Base-by-base conservation (phyloP, 441 rosid genomes). In the Gossypium gossypioides region DNA sequence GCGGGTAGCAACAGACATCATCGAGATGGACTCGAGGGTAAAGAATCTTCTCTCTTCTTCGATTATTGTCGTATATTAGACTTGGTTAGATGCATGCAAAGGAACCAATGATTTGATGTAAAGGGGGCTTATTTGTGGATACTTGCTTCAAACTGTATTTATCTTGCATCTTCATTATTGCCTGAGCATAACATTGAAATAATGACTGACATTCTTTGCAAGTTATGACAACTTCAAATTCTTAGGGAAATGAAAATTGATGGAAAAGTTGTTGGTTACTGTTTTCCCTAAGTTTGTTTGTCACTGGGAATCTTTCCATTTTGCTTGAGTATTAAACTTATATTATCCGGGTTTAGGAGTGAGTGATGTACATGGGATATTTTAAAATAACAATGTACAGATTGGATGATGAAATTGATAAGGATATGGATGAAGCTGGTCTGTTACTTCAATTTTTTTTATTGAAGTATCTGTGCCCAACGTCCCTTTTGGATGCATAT, bases 11-110 rank as follows among this genome's bases (percentile, higher is more conserved):
- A 91, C 44, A 69, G 96, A 66, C 80, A 78, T 27, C 85, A 76
- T 68, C 69, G 98, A 15, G 85, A 79, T 75, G 98, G 98, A 21
- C 91, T 91, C 2, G 96, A 84, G 77, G 97, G 97, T 69, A 83
- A 82, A n/a, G 85, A 94, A 6, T 92, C 97, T 2, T 69, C 87
- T 0, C 84, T 94, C 32, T 92, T 94, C 79, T 94, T 50, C 46
- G 93, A 94, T 74, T 94, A 80, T 73, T 76, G 79, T 44, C 80
- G 98, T 12, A 88, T 94, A 67, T 75, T 91, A 3, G 90, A 90
- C 42, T 60, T 79, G 22, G 96, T 87, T 21, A 87, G 74, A 76
- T 54, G 48, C 0, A 72, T 67, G 79, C 27, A 81, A 15, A 81
- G 76, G 72, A 61, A 76, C 52, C 68, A 59, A 56, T 73, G 69